Evolutionary conservation across 2,329 filamentous ascomycete genomes (phyloP).

Genomic region (Curvularia sp.): DNA sequence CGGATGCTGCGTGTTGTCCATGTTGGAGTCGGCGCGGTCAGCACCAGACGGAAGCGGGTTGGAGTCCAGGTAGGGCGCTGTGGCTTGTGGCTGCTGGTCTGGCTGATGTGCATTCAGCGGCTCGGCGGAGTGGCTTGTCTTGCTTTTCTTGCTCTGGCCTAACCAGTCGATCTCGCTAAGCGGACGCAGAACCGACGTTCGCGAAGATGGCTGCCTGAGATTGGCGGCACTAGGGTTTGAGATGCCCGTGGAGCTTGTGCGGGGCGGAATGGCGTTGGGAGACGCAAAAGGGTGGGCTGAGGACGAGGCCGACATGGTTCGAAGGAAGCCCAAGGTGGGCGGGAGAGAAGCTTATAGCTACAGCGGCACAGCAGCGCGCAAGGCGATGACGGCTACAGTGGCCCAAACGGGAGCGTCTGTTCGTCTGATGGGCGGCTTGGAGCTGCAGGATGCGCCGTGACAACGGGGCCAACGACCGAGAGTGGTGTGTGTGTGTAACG

Average conservation of each 20-base stretch:
- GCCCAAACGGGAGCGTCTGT: constrained; percentile 4
- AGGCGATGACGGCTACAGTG: constrained; percentile 15
- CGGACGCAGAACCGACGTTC: constrained; percentile 45
- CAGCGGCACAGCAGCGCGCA: constrained; percentile 11
- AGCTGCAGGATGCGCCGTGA: constrained; percentile 15
- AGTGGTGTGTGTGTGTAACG: background rate
- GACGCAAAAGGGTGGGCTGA: constrained; percentile 43
- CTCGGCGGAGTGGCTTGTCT: constrained; percentile 37
- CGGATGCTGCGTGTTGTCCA: constrained; percentile 1
- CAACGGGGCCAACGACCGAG: constrained; percentile 6
- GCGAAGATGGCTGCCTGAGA: constrained; percentile 26
- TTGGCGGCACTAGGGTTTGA: constrained; percentile 38
- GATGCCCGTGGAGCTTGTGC: constrained; percentile 49
- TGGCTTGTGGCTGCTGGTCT: constrained; percentile 18
- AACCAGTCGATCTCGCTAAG: constrained; percentile 51
- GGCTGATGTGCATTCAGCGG: constrained; percentile 16
- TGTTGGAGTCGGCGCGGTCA: constrained; percentile 10
- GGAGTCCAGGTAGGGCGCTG: constrained; percentile 13
- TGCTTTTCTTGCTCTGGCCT: constrained; percentile 50
- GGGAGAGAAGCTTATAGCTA: constrained; percentile 4
- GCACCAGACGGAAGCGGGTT: background rate
- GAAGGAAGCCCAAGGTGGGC: constrained; percentile 5
- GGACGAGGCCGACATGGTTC: constrained; percentile 28
- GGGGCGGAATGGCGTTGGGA: constrained; percentile 51
- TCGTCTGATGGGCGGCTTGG: background rate